phyloP scores from a whole-genome alignment of 1,139 yeast genomes.

The Entelexis paramagnoliae region DNA sequence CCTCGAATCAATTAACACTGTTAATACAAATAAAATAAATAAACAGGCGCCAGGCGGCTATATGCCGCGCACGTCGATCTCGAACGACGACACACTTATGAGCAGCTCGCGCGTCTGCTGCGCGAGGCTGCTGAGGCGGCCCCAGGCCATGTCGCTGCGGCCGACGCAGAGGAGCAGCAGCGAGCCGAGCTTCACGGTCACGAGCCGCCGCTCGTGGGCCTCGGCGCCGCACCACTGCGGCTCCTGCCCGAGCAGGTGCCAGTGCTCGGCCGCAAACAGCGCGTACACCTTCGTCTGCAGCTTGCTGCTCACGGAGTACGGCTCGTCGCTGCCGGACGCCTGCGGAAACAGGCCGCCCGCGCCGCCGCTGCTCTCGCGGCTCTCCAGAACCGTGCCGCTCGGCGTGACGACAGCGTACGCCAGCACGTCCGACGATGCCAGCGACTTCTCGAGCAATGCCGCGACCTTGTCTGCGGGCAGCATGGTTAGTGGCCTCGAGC shows the following conservation, averaged over 20 bases:
- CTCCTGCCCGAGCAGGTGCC: conserved; percentile 8
- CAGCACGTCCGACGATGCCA: conserved; percentile 6
- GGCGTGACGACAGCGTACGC: conserved; percentile 17
- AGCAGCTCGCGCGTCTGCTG: neutral
- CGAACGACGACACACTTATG: neutral
- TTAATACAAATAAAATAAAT: neutral
- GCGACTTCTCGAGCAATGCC: conserved; percentile 9
- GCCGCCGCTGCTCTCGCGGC: conserved; percentile 14
- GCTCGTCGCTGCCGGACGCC: neutral
- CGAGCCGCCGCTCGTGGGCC: conserved; percentile 15
- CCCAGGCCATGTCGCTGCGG: conserved; percentile 18
- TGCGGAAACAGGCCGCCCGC: conserved; percentile 5
- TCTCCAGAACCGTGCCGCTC: conserved; percentile 19
- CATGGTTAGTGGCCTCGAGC: conserved; percentile 6
- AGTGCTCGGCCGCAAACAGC: conserved; percentile 18
- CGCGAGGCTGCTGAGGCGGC: conserved; percentile 9
- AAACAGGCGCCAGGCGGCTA: neutral
- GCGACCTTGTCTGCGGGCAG: conserved; percentile 14
- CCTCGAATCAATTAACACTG: too few species aligned
- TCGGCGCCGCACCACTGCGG: conserved; percentile 21
- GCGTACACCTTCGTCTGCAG: conserved; percentile 20
- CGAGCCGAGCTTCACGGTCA: conserved; percentile 2
- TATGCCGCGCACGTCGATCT: neutral
- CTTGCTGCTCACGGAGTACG: conserved; percentile 10
- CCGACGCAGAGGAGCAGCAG: conserved; percentile 19